Evolutionary conservation across 2,329 filamentous ascomycete genomes (phyloP), one percentile per base, ranked within the genome.

Genomic region (Beauveria bassiana): DNA sequence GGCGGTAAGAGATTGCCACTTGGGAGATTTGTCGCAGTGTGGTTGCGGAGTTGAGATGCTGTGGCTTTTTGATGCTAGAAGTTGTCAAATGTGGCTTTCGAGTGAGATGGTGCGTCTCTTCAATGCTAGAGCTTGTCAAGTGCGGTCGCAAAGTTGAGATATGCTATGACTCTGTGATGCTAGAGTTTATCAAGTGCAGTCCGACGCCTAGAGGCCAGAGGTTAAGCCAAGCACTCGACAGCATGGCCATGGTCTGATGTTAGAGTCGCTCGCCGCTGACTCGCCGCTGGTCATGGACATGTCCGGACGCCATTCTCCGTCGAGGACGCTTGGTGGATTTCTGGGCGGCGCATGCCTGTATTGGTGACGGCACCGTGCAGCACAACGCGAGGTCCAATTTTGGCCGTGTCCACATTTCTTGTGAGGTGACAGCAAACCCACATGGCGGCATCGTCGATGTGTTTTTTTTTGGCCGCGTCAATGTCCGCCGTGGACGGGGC

Each of bases 371-470:
- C 53, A 56, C 26, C 18, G 26, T 26, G 53, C 28, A 46, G 40
- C 50, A 20, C 31, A 42, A 20, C 34, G 10, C 28, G 28, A 50
- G 57, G 40, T 53, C 56, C 56, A 59, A n/a, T 51, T 51, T 59
- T 43, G 56, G 56, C 56, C 56, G 56, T 50, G 55, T 58, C 31
- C 56, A 20, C 20, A n/a, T 45, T 59, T 59, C 28, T 56, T 31
- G 45, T 46, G 34, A 34, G 49, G 57, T 46, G 57, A 59, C 47
- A 38, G 49, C 9, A 42, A 52, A 38, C 47, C 49, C 57, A 59
- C 57, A 59, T 59, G 57, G 40, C 40, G 49, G 57, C 57, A 60
- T 60, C 57, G 57, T 45, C 57, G 57, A 60, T 60, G 57, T 60
- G n/a, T 38, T 38, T 38, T n/a, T 34, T 46, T 55, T 46, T 46